phyloP scores from a whole-genome alignment of 345 rosid genomes.

The Citrus trifoliata region DNA sequence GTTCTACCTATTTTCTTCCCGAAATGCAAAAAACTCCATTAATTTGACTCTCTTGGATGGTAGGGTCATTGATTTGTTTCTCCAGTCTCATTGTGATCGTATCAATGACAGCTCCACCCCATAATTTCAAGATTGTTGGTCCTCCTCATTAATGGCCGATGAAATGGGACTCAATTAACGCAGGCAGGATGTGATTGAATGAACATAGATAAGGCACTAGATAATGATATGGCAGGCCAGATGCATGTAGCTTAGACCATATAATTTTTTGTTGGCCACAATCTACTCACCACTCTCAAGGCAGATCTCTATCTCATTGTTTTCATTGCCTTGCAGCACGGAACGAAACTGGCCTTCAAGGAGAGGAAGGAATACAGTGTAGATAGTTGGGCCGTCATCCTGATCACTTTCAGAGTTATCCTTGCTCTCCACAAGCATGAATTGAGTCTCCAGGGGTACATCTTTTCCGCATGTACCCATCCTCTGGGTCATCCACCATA shows the following conservation, averaged over 20 bases:
- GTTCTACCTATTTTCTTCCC: slow-evolving; percentile 28
- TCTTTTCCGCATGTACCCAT: slow-evolving; percentile 92
- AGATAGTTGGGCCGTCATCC: slow-evolving; percentile 55
- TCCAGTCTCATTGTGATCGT: slow-evolving; percentile 26
- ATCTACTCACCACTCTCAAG: background rate
- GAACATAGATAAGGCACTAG: slow-evolving; percentile 15
- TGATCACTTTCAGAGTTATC: slow-evolving; percentile 48
- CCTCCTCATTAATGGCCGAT: slow-evolving; percentile 18
- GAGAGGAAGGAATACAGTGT: slow-evolving; percentile 88
- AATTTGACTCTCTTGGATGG: slow-evolving; percentile 26
- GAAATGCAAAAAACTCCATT: slow-evolving; percentile 28
- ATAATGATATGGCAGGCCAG: slow-evolving; percentile 5
- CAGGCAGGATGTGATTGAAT: slow-evolving; percentile 15
- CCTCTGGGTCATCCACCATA: slow-evolving; percentile 99
- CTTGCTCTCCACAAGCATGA: slow-evolving; percentile 85
- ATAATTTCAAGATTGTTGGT: slow-evolving; percentile 14
- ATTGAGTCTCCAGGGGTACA: slow-evolving; percentile 95
- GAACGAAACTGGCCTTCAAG: slow-evolving; percentile 98
- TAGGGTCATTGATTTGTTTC: slow-evolving; percentile 23
- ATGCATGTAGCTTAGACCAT: slow-evolving; percentile 14
- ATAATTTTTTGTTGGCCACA: background rate
- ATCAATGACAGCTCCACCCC: slow-evolving; percentile 31
- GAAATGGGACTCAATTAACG: slow-evolving; percentile 19
- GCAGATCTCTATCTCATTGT: slow-evolving; percentile 82
- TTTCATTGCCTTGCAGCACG: slow-evolving; percentile 85